These are phyloP conservation scores for Dryas drummondii DNA, from an alignment of 306 rosid species.

Conservation along the genomic window DNA sequence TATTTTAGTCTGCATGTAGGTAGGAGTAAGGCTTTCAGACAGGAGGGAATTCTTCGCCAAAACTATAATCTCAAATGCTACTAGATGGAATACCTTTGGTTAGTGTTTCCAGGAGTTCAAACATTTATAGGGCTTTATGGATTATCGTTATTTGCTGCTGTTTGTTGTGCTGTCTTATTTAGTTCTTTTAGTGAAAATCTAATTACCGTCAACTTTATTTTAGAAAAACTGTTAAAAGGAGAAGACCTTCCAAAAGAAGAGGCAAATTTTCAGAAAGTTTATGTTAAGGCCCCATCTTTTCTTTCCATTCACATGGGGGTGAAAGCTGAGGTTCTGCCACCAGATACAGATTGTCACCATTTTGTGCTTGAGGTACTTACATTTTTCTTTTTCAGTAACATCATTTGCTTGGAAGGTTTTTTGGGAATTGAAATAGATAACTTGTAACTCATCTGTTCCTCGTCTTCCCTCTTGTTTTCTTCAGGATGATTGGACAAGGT, in stretches of 20 bases:
- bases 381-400: slow-evolving; percentile 23
- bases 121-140: slow-evolving; percentile 8
- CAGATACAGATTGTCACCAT: slow-evolving; percentile 94
- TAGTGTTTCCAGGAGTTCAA: slow-evolving; percentile 29
- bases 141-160: slow-evolving; percentile 21
- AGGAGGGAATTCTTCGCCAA: slow-evolving; percentile 77
- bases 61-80: slow-evolving; percentile 93
- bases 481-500: slow-evolving; percentile 65
- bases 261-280: slow-evolving; percentile 82
- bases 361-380: slow-evolving; percentile 83
- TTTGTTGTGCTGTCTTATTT: slow-evolving; percentile 24
- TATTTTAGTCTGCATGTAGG: slow-evolving; percentile 42
- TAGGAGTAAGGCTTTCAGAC: slow-evolving; percentile 84
- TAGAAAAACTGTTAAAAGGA: slow-evolving; percentile 75
- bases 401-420: slow-evolving; percentile 17
- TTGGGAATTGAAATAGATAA: slow-evolving; percentile 14
- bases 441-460: slow-evolving; percentile 16
- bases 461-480: slow-evolving; percentile 11
- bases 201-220: slow-evolving; percentile 19
- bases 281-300: slow-evolving; percentile 93
- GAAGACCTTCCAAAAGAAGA: slow-evolving; percentile 79
- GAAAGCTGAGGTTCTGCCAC: slow-evolving; percentile 85
- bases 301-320: slow-evolving; percentile 98
- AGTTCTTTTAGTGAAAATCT: slow-evolving; percentile 1
- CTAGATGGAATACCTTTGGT: slow-evolving; percentile 99